Evolutionary conservation across 495 filamentous ascomycete species (phyloP).

Genomic region (Podospora pseudocomata): DNA sequence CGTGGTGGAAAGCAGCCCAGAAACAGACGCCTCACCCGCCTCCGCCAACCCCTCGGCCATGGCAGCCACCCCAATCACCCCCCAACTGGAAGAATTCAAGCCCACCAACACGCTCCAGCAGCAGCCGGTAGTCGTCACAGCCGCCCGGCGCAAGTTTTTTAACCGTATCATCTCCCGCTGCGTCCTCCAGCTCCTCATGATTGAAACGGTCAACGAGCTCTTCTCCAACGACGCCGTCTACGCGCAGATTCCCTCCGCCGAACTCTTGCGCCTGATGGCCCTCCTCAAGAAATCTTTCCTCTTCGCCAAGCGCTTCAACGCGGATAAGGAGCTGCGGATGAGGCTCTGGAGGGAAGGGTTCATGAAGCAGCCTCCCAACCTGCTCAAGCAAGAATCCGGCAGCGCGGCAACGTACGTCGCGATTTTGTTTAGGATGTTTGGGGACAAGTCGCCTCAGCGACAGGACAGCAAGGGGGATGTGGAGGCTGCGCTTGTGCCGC

Average conservation of each 20-base stretch:
- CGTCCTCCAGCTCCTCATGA: constrained; percentile 96
- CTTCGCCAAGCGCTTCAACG: constrained; percentile 96
- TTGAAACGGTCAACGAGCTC: constrained; percentile 96
- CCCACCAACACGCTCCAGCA: constrained; percentile 70
- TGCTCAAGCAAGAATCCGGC: constrained; percentile 96
- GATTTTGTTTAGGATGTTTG: constrained; percentile 95
- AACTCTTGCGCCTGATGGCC: constrained; percentile 88
- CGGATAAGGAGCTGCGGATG: constrained; percentile 92
- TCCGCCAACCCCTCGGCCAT: constrained; percentile 21
- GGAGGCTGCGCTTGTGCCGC: constrained; percentile 85
- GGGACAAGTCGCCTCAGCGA: constrained; percentile 78
- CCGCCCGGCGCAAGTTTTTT: constrained; percentile 91
- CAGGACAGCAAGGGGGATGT: constrained; percentile 73
- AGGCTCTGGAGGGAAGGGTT: constrained; percentile 94
- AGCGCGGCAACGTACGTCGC: constrained; percentile 89
- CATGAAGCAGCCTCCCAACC: constrained; percentile 98
- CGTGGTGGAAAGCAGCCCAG: not conserved
- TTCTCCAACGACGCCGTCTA: constrained; percentile 98
- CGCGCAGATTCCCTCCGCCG: constrained; percentile 79
- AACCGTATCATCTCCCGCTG: constrained; percentile 99
- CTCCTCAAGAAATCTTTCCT: constrained; percentile 91
- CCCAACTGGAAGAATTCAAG: constrained; percentile 82
- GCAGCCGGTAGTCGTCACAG: constrained; percentile 86
- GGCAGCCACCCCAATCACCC: constrained; percentile 25
- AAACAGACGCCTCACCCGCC: constrained; percentile 10